Percentiles rank a stretch among this genome's conserved stretches.
phyloP scores from a whole-genome alignment of 805 yeast species.

The Saccharomycopsis sp. region DNA sequence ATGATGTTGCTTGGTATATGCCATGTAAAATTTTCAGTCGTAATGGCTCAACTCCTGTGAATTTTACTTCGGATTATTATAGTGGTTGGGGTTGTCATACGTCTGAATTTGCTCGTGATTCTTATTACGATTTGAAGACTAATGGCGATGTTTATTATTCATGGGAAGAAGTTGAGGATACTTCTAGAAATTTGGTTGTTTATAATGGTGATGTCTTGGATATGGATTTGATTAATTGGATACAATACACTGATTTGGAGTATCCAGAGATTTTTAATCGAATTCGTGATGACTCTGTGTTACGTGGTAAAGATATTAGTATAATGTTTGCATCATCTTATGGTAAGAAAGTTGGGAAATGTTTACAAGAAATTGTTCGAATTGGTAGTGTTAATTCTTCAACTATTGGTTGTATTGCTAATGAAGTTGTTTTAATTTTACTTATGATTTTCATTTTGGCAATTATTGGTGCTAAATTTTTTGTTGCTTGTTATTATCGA shows the following conservation, averaged over 20 bases:
- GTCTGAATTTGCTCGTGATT: constrained; percentile 54
- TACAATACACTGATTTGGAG: constrained; percentile 57
- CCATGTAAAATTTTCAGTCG: constrained; percentile 72
- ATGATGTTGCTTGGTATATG: constrained; percentile 87
- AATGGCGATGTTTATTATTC: constrained; percentile 77
- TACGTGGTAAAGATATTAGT: constrained; percentile 79
- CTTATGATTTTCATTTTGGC: constrained; percentile 82
- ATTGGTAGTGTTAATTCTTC: constrained; percentile 88
- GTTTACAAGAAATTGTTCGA: constrained; percentile 77
- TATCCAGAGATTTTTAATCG: constrained; percentile 69
- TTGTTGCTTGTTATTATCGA: constrained; percentile 82
- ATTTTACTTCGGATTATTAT: constrained; percentile 57
- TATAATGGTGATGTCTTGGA: constrained; percentile 88
- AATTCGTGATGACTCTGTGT: constrained; percentile 44
- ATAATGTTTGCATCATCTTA: constrained; percentile 57
- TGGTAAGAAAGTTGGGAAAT: constrained; percentile 67
- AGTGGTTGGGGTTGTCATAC: constrained; percentile 93
- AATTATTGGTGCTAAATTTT: constrained; percentile 68
- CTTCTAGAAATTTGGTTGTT: constrained; percentile 72
- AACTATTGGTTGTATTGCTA: constrained; percentile 90
- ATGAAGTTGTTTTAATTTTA: constrained; percentile 70
- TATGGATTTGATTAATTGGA: constrained; percentile 68
- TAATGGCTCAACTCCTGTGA: constrained; percentile 67
- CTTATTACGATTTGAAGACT: constrained; percentile 53
- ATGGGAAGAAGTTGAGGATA: constrained; percentile 77